phyloP scores from a whole-genome alignment of 768 basidiomycete species.

The Melanogaster broomeanus region DNA sequence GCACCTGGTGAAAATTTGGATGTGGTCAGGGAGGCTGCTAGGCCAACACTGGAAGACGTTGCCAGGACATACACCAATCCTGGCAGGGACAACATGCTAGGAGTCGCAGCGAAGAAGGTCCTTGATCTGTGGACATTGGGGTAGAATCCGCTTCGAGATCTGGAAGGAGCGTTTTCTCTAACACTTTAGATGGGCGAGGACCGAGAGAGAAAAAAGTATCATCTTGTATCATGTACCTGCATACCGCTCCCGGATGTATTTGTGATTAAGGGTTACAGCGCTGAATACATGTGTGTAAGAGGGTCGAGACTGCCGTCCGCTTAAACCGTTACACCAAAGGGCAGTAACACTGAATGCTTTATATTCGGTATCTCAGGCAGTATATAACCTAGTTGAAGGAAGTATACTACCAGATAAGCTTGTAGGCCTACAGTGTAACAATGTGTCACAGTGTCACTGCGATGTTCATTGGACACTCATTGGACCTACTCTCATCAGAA shows the following conservation, averaged over 20 bases:
- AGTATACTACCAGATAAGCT: no score
- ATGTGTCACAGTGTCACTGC: no score
- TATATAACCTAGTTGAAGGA: no score
- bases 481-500: background rate
- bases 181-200: no score
- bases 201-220: background rate
- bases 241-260: background rate
- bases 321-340: no score
- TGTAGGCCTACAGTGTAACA: no score
- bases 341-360: no score
- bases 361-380: no score
- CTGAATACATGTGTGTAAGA: background rate
- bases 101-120: conserved; percentile 41
- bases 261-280: background rate
- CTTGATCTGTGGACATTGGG: conserved; percentile 41
- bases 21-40: conserved; percentile 50
- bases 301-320: no score
- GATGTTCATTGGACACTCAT: no score
- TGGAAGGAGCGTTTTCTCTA: background rate
- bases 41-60: conserved; percentile 54
- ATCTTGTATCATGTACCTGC: conserved; percentile 4
- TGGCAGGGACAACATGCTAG: conserved; percentile 36
- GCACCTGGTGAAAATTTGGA: conserved; percentile 48
- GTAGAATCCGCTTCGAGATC: background rate
- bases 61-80: conserved; percentile 35